Base-by-base conservation (phyloP, 768 basidiomycete species). In the Mycena crocata region DNA sequence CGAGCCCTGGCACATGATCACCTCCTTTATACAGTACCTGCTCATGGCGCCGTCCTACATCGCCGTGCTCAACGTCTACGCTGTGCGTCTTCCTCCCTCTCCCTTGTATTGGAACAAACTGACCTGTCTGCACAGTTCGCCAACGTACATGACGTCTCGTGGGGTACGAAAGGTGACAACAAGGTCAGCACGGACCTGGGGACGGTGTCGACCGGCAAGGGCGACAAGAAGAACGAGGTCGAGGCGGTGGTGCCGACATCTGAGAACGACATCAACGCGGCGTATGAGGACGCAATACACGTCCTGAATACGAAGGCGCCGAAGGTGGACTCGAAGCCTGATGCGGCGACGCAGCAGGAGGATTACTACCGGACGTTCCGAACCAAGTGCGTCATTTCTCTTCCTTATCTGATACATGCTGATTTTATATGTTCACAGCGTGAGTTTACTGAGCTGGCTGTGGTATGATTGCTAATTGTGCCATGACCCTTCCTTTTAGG, bases 1-100 rank as follows among this genome's bases (percentile, higher is more conserved):
- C 71, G 96, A 99, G 71, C 97, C 97, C 2, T 98, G 96, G 95
- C 98, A 99, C 77, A 93, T 99, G 95, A 84, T 99, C 73, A 98
- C 98, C 0, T 94, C 93, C 7, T 96, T 99, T 80, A 30, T 96
- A n/a, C 97, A 96, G 76, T 97, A 96, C 74, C 77, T 93, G 26
- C 85, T 98, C 66, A 89, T 98, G 84, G 93, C 95, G 0, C 97
- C 97, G 3, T 95, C 95, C 0, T 98, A 96, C 73, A 97, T 97
- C 75, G 88, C 91, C 59, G 93, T 99, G 15, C 85, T 99, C 58
- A 97, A 97, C 76, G 95, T 97, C 69, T 95, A 96, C 73, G 91
- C 90, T 5, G 89, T 91, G 78, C 39, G 87, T 73, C 32, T 24
- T 42, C 44, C 48, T 49, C 13, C 35, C 58, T 39, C 35, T 26